These are phyloP conservation scores for Podaxis sp. DNA, from an alignment of 768 basidiomycete species.

Conservation along the genomic window DNA sequence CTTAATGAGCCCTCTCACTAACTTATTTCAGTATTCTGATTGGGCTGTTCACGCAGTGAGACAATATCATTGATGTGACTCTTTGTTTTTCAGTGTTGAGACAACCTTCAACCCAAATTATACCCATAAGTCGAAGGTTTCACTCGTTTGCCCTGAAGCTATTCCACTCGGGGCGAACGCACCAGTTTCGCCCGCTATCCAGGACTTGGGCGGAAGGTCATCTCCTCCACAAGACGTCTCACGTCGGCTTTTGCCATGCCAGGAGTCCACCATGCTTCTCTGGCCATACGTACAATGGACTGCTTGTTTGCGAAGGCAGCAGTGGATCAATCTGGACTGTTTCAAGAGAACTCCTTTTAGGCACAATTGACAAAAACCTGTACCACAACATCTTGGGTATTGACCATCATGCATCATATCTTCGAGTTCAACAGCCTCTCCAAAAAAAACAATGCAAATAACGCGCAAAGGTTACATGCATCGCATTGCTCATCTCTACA, in stretches of 20 bases:
- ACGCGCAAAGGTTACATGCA: background rate
- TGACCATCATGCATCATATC: background rate
- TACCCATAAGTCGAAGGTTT: background rate
- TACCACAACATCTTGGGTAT: too few species aligned
- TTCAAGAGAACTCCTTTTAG: background rate
- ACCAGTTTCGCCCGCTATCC: background rate
- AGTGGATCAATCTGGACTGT: background rate
- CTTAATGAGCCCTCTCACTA: background rate
- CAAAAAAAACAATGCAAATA: background rate
- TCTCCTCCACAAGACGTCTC: background rate
- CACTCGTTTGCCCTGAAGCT: background rate
- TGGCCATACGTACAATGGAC: background rate
- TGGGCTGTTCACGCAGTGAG: background rate
- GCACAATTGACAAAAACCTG: too few species aligned
- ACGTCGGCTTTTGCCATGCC: background rate
- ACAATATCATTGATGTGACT: background rate
- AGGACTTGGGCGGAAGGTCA: background rate
- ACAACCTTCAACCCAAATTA: background rate
- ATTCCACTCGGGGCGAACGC: background rate
- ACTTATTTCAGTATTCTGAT: background rate
- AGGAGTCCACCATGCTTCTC: background rate
- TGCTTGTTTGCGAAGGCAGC: background rate
- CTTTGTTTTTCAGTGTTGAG: background rate
- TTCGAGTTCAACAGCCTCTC: background rate
- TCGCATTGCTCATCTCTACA: background rate